A percentile compares a stretch with the other conserved stretches of the same genome.
Evolutionary conservation across 2,329 filamentous ascomycete genomes (phyloP).

Genomic region (Pseudopyrenochaeta lycopersici): DNA sequence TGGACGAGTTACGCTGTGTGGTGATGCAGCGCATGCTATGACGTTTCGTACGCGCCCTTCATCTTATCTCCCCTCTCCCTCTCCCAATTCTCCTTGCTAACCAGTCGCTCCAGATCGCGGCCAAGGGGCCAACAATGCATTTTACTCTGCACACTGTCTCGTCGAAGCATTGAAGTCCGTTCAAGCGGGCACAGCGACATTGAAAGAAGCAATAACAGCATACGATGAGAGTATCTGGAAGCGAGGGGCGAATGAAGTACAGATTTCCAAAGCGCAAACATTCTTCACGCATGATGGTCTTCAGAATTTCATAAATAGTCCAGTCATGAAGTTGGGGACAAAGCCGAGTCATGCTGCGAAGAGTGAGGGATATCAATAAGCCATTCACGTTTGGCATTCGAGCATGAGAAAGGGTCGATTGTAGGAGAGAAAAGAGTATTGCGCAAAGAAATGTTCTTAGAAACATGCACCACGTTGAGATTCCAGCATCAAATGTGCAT

Average conservation of each 20-base stretch:
- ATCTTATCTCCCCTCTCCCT: neutral
- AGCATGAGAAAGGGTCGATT: too few species aligned
- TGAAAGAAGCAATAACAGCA: conserved; percentile 28
- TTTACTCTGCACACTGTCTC: conserved; percentile 43
- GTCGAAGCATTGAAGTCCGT: conserved; percentile 34
- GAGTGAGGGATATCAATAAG: conserved; percentile 34
- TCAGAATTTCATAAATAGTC: conserved; percentile 39
- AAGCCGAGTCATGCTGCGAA: conserved; percentile 39
- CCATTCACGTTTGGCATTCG: too few species aligned
- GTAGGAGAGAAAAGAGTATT: too few species aligned
- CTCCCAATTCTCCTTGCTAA: neutral
- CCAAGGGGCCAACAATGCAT: conserved; percentile 49
- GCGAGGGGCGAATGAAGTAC: conserved; percentile 40
- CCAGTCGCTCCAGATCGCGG: conserved; percentile 38
- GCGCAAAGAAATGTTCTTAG: too few species aligned
- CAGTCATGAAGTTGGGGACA: conserved; percentile 41
- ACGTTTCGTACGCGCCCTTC: conserved; percentile 40
- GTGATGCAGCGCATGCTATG: conserved; percentile 54
- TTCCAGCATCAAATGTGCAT: too few species aligned
- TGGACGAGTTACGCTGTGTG: conserved; percentile 47
- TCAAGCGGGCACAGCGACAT: conserved; percentile 3
- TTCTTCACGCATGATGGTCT: conserved; percentile 45
- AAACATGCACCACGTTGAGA: too few species aligned
- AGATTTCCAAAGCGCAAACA: conserved; percentile 42
- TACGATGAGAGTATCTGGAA: conserved; percentile 41